Evolutionary conservation across 306 rosid genomes (phyloP), one percentile per base, ranked within the genome.

Genomic region (Pterocarpus macrocarpus): DNA sequence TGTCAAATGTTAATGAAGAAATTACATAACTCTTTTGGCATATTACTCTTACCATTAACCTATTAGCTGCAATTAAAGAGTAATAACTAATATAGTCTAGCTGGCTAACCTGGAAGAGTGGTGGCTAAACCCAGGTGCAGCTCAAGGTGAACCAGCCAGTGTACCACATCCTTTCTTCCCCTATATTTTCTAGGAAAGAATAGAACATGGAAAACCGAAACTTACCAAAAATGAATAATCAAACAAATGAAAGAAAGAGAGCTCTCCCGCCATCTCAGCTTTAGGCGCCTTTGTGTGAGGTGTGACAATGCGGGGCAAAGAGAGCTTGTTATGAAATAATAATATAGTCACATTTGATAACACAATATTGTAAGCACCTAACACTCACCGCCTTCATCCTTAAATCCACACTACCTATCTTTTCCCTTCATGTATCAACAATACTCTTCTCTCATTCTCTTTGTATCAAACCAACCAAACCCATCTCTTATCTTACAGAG

Each of bases 221-320:
- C 72, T 52, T 55, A 61, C 71, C 79, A 33, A 82, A 77, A 16
- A 86, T 52, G 62, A 81, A 64, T 72, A 77, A 86, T 84, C 62
- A 85, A 85, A 62, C 43, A 69, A 59, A 64, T 62, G 80, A 75
- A 76, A 71, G 71, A 88, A 86, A 87, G 91, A 81, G 76, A 71
- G 90, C 78, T 77, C 94, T 88, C 81, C 94, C 97, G 81, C 85
- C 84, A 79, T 64, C 79, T 88, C 57, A 85, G 94, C 83, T 81
- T 58, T 66, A 35, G 83, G 76, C 47, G 61, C 69, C 80, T 73
- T 79, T 78, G 78, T 82, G 56, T 1, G 78, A 84, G 83, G 89
- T 78, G 86, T 86, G 91, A 83, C 73, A 44, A 58, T 47, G 61
- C 8, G 91, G 92, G 90, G 86, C 71, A 91, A 91, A 91, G 91